Evolutionary conservation across 164 flowering plant species (phyloP).

Genomic region (Vitis amurensis): DNA sequence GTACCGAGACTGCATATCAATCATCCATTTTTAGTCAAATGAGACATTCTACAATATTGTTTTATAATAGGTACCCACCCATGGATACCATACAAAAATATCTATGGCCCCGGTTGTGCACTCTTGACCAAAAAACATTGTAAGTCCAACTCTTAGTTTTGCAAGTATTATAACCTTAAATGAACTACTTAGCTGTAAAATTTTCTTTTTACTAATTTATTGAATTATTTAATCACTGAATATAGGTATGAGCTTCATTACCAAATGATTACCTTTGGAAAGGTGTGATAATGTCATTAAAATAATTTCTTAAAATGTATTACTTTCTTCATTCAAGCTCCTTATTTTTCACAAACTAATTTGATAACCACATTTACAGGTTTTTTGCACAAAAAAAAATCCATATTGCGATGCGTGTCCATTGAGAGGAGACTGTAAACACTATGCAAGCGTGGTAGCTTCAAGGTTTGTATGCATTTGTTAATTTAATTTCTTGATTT

Average conservation of each 20-base stretch:
- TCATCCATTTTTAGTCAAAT: neutral
- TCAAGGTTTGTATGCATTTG: conserved; percentile 54
- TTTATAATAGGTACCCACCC: conserved; percentile 57
- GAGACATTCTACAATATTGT: conserved; percentile 13
- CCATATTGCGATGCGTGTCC: conserved; percentile 94
- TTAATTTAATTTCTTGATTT: no score
- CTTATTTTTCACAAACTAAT: neutral
- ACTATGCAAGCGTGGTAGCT: conserved; percentile 68
- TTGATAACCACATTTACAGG: conserved; percentile 34
- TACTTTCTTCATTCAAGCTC: neutral
- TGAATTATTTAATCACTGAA: neutral
- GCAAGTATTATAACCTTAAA: neutral
- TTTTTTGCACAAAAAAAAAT: conserved; percentile 77
- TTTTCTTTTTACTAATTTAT: conserved; percentile 4
- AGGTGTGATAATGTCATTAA: conserved; percentile 40
- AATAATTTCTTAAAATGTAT: neutral
- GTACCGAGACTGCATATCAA: conserved; percentile 4
- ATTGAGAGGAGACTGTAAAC: conserved; percentile 81
- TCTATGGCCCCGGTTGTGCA: conserved; percentile 85
- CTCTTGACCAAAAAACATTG: conserved; percentile 66
- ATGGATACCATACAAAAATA: conserved; percentile 76
- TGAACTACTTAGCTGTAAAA: neutral
- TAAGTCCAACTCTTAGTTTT: conserved; percentile 28
- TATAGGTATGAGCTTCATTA: conserved; percentile 89
- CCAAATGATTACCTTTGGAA: conserved; percentile 93